A percentile compares a stretch with the other conserved stretches of the same genome.
phyloP scores from a whole-genome alignment of 441 rosid genomes.

The Pelargonium myrrhifolium region DNA sequence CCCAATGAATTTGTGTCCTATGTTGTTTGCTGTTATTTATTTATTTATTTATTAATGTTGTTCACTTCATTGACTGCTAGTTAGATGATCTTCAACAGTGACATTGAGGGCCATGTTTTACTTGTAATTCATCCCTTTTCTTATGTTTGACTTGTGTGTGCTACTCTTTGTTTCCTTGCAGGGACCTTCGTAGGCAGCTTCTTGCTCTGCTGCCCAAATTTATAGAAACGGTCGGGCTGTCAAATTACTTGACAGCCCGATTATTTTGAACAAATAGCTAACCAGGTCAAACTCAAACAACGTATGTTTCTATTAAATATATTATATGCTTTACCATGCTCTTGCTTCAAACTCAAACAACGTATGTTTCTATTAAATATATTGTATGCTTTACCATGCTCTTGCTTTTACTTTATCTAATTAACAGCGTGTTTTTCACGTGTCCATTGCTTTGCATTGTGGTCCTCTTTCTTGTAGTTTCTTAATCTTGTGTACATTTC shows the following conservation, averaged over 20 bases:
- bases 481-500: not conserved
- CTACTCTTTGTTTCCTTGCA: not conserved
- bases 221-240: conserved; percentile 28
- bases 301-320: not conserved
- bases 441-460: too few species aligned
- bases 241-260: conserved; percentile 34
- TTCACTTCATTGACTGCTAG: not conserved
- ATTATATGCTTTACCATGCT: not conserved
- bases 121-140: not conserved
- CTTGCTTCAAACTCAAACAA: not conserved
- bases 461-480: too few species aligned
- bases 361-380: not conserved
- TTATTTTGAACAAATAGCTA: conserved; percentile 10
- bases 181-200: conserved; percentile 10
- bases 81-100: not conserved
- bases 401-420: not conserved
- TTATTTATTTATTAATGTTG: not conserved
- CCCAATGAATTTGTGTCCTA: too few species aligned
- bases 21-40: not conserved
- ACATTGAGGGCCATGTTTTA: not conserved
- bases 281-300: conserved; percentile 12
- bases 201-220: conserved; percentile 13
- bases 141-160: not conserved
- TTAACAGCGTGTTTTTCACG: too few species aligned
- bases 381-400: not conserved